Percentiles rank a stretch among this genome's conserved stretches.
phyloP scores from a whole-genome alignment of 768 basidiomycete species.

The Lactifluus echinatus region DNA sequence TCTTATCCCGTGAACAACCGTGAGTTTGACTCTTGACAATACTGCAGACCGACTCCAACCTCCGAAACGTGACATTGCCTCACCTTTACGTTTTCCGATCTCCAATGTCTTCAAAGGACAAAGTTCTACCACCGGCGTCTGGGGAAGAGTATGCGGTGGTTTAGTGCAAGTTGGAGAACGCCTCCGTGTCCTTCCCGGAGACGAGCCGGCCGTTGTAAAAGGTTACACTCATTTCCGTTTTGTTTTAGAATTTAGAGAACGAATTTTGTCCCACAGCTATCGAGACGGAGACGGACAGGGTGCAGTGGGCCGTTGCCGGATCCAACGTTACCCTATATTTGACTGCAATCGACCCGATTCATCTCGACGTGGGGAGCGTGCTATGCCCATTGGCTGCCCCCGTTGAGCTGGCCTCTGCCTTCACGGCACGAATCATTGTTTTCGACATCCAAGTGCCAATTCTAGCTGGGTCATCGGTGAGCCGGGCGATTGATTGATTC shows the following conservation, averaged over 20 bases:
- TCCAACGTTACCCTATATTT: slow-evolving; percentile 83
- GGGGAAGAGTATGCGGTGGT: slow-evolving; percentile 80
- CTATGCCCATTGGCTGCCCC: slow-evolving; percentile 67
- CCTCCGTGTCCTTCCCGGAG: slow-evolving; percentile 81
- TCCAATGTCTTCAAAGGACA: slow-evolving; percentile 94
- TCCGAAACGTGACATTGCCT: slow-evolving; percentile 64
- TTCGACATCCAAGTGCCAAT: slow-evolving; percentile 92
- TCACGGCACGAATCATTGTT: slow-evolving; percentile 83
- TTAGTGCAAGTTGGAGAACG: slow-evolving; percentile 89
- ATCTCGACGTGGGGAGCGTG: slow-evolving; percentile 82
- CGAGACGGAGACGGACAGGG: slow-evolving; percentile 67
- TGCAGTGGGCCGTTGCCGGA: slow-evolving; percentile 86
- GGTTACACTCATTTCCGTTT: slow-evolving; percentile 24
- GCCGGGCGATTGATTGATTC: slow-evolving; percentile 18
- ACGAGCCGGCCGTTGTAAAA: slow-evolving; percentile 78
- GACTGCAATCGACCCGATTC: slow-evolving; percentile 74
- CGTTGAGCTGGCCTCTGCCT: slow-evolving; percentile 68
- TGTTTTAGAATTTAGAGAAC: not conserved
- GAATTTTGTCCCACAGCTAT: slow-evolving; percentile 47
- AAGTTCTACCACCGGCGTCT: slow-evolving; percentile 66
- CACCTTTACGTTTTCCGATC: slow-evolving; percentile 78
- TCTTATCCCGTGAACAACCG: not conserved
- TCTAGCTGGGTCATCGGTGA: slow-evolving; percentile 75
- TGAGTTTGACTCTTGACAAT: not conserved
- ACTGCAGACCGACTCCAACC: slow-evolving; percentile 68